Conservation (phyloP, 805 yeast genomes). For the Wickerhamomyces bovis region DNA sequence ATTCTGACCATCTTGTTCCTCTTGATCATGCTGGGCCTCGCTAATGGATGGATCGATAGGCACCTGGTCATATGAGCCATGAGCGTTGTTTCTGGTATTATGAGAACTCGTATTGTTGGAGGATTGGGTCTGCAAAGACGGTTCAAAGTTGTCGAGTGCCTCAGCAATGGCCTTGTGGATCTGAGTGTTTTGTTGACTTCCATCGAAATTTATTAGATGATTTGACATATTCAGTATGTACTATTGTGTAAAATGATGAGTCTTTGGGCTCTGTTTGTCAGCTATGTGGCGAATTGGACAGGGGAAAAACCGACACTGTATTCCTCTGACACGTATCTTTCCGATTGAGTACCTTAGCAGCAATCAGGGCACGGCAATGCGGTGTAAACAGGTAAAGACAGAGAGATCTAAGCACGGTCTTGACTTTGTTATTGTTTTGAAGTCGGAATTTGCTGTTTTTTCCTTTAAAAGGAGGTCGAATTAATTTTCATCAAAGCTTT, state of each 20-base stretch:
- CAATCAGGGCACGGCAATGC: too few species aligned
- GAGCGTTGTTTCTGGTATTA: not conserved
- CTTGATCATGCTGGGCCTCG: constrained; percentile 5
- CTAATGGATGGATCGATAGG: constrained; percentile 24
- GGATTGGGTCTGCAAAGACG: constrained; percentile 7
- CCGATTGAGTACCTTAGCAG: not conserved
- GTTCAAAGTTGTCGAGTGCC: constrained; percentile 11
- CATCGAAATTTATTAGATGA: constrained; percentile 10
- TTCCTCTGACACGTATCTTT: not conserved
- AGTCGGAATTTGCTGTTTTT: constrained; percentile 1
- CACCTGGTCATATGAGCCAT: constrained; percentile 7
- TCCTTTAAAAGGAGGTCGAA: not conserved
- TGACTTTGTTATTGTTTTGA: not conserved
- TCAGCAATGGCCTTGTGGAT: constrained; percentile 14
- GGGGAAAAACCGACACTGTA: not conserved
- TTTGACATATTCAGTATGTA: constrained; percentile 3
- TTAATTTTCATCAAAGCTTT: not conserved
- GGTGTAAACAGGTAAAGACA: not conserved
- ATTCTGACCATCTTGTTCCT: not conserved
- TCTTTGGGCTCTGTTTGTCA: too few species aligned
- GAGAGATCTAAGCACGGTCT: not conserved
- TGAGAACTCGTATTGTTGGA: not conserved
- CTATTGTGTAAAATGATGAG: too few species aligned
- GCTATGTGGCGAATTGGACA: not conserved
- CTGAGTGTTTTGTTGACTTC: constrained; percentile 6